A percentile compares a stretch with the other conserved stretches of the same genome.
Evolutionary conservation across 164 flowering plant species (phyloP).

Genomic region (Echeveria elegans): DNA sequence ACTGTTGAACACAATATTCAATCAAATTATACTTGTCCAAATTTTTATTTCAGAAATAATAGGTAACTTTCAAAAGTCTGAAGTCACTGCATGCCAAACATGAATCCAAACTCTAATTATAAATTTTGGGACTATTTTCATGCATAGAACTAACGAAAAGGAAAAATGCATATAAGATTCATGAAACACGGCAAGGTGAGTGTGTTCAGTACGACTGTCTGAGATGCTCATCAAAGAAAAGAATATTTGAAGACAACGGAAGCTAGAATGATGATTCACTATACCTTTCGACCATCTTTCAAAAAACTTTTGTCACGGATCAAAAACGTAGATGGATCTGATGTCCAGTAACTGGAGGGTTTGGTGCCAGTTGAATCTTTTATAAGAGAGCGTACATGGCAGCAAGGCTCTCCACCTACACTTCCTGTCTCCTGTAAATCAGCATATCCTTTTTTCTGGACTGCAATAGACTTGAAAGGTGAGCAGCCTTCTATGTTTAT

Average conservation of each 20-base stretch:
- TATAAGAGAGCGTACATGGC: slow-evolving; percentile 41
- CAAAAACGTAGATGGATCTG: slow-evolving; percentile 47
- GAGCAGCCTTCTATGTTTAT: background rate
- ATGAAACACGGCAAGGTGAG: background rate
- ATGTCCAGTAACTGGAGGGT: slow-evolving; percentile 43
- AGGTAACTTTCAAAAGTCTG: too few species aligned
- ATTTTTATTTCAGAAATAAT: too few species aligned
- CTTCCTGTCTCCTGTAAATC: slow-evolving; percentile 22
- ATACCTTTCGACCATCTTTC: slow-evolving; percentile 36
- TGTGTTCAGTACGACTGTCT: background rate
- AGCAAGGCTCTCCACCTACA: slow-evolving; percentile 20
- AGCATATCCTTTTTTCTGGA: slow-evolving; percentile 29
- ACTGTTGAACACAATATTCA: too few species aligned
- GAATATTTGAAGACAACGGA: background rate
- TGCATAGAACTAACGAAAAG: too few species aligned
- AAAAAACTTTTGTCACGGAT: slow-evolving; percentile 48
- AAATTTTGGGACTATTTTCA: too few species aligned
- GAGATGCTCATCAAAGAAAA: background rate
- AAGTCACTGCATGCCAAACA: too few species aligned
- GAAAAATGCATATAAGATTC: background rate
- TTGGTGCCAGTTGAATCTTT: slow-evolving; percentile 29
- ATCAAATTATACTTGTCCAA: too few species aligned
- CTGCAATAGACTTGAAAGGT: slow-evolving; percentile 19
- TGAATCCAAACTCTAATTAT: too few species aligned
- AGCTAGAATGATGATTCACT: background rate